Evolutionary conservation across 192 early-diverging fungal genomes (phyloP).

Genomic region (Coemansia aciculifera): DNA sequence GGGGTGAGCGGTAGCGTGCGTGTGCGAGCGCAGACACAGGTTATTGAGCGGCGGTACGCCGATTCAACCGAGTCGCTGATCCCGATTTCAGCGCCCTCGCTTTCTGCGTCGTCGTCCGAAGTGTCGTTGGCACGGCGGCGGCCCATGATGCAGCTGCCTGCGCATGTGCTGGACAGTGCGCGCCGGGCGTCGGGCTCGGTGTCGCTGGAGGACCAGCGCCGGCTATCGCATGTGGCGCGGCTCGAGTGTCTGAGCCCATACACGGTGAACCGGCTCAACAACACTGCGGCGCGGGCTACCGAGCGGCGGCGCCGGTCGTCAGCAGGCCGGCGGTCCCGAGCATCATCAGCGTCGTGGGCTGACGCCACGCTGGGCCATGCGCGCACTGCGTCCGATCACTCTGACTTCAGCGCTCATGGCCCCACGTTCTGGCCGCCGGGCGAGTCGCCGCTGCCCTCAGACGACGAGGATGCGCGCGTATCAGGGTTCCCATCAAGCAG

Average conservation of each 20-base stretch:
- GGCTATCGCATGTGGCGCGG: conserved; percentile 20
- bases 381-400: conserved; percentile 37
- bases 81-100: conserved; percentile 43
- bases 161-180: conserved; percentile 19
- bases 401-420: conserved; percentile 25
- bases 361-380: conserved; percentile 25
- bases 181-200: conserved; percentile 17
- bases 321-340: conserved; percentile 24
- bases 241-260: conserved; percentile 46
- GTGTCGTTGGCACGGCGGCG: conserved; percentile 45
- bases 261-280: conserved; percentile 40
- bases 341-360: conserved; percentile 39
- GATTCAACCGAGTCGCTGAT: conserved; percentile 54
- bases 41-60: conserved; percentile 30
- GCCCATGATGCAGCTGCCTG: conserved; percentile 6
- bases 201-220: conserved; percentile 38
- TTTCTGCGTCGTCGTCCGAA: conserved; percentile 52
- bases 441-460: conserved; percentile 26
- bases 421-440: conserved; percentile 44
- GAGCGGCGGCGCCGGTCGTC: conserved; percentile 50
- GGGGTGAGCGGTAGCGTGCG: conserved; percentile 33
- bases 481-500: conserved; percentile 49
- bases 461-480: conserved; percentile 17
- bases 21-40: conserved; percentile 42
- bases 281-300: conserved; percentile 40